phyloP scores from a whole-genome alignment of 2,329 filamentous ascomycete genomes.

The Dryadomyces quercus-mongolicae region DNA sequence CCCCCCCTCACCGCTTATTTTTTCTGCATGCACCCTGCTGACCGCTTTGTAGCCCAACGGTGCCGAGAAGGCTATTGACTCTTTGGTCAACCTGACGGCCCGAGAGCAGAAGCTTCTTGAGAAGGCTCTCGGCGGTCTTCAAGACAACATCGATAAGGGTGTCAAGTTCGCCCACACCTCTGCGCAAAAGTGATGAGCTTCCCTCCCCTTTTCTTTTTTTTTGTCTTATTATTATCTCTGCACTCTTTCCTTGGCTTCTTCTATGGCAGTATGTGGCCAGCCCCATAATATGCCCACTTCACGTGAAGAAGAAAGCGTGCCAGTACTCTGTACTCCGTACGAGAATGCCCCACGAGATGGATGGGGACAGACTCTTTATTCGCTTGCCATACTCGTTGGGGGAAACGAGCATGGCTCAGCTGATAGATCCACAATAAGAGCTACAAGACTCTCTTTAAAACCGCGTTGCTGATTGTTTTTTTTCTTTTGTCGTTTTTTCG shows the following conservation, averaged over 20 bases:
- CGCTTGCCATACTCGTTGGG: background rate
- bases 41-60: conserved; percentile 53
- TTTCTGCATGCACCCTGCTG: conserved; percentile 13
- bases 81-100: conserved; percentile 64
- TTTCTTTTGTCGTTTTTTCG: conserved; percentile 1
- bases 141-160: conserved; percentile 91
- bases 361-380: background rate
- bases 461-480: conserved; percentile 16
- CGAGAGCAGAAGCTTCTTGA: conserved; percentile 83
- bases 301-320: background rate
- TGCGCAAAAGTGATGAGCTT: conserved; percentile 66
- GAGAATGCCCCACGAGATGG: background rate
- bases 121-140: conserved; percentile 63
- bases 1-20: background rate
- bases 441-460: background rate
- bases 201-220: conserved; percentile 11
- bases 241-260: background rate
- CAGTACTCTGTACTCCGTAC: background rate
- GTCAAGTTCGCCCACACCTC: conserved; percentile 79
- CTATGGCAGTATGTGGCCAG: background rate
- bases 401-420: background rate
- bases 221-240: conserved; percentile 8
- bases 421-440: conserved; percentile 9
- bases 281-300: background rate
- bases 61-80: conserved; percentile 74